phyloP scores from a whole-genome alignment of 306 rosid species.

The Cucumis cinereus region DNA sequence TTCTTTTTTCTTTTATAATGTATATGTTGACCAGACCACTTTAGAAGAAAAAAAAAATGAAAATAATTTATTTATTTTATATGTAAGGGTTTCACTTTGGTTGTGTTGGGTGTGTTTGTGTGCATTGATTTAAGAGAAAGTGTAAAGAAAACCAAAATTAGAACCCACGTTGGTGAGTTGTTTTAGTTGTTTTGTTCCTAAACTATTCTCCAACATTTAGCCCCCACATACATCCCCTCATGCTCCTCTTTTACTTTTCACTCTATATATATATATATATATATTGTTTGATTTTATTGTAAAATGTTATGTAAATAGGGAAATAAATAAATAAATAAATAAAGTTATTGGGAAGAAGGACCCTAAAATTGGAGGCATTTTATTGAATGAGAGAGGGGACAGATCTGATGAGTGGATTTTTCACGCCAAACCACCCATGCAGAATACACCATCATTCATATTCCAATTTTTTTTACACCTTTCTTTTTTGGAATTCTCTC shows the following conservation, averaged over 20 bases:
- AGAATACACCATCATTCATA: slow-evolving; percentile 50
- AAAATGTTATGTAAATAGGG: too few relatives aligned
- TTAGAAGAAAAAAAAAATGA: neutral
- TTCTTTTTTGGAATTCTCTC: neutral
- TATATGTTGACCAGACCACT: slow-evolving; percentile 8
- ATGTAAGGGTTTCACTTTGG: slow-evolving; percentile 25
- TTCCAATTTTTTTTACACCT: neutral
- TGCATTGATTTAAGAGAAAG: slow-evolving; percentile 76
- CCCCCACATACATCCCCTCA: slow-evolving; percentile 9
- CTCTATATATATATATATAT: neutral
- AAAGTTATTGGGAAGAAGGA: neutral
- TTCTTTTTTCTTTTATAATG: slow-evolving; percentile 13
- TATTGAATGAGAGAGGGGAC: neutral
- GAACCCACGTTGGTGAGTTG: slow-evolving; percentile 1
- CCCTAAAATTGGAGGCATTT: neutral
- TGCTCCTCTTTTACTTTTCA: slow-evolving; percentile 13
- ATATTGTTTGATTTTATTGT: neutral
- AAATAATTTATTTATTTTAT: neutral
- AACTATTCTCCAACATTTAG: neutral
- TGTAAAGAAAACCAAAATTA: slow-evolving; percentile 20
- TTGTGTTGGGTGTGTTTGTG: slow-evolving; percentile 33
- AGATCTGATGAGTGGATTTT: slow-evolving; percentile 33
- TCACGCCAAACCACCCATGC: slow-evolving; percentile 64
- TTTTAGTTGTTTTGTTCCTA: neutral
- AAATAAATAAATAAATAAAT: neutral